These are phyloP conservation scores for Euphorbia pulcherrima DNA, from an alignment of 345 rosid species.

Conservation along the genomic window DNA sequence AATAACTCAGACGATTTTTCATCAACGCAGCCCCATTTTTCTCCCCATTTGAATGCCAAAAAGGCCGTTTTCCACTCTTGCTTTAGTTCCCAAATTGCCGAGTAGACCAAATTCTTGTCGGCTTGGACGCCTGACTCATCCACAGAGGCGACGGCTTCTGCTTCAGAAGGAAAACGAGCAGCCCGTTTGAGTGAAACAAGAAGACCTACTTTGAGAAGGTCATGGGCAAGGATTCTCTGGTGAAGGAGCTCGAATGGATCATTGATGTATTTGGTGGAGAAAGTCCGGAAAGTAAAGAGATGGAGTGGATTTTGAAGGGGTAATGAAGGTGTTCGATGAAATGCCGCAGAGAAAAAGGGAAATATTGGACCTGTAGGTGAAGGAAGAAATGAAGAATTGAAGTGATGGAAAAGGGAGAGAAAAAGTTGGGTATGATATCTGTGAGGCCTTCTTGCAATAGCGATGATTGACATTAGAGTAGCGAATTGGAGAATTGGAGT, in stretches of 20 bases:
- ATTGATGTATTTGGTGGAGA: constrained; percentile 30
- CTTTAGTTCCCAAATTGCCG: constrained; percentile 59
- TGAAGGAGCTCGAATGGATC: constrained; percentile 26
- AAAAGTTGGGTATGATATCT: neutral
- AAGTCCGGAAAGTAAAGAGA: constrained; percentile 27
- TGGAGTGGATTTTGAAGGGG: constrained; percentile 12
- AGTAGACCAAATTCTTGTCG: constrained; percentile 37
- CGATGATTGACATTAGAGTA: constrained; percentile 25
- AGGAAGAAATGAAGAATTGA: neutral
- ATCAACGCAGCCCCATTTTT: constrained; percentile 45
- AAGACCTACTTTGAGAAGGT: constrained; percentile 25
- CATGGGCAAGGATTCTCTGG: constrained; percentile 3
- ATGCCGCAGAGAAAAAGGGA: constrained; percentile 35
- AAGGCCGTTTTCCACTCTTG: constrained; percentile 68
- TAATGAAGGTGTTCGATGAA: constrained; percentile 45
- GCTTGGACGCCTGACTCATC: constrained; percentile 42
- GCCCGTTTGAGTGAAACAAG: constrained; percentile 43
- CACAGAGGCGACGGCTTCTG: constrained; percentile 51
- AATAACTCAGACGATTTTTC: constrained; percentile 50
- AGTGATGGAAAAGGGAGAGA: neutral
- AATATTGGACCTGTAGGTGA: neutral
- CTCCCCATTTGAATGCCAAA: constrained; percentile 77
- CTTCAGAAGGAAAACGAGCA: constrained; percentile 42
- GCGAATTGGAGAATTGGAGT: neutral
- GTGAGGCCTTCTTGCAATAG: constrained; percentile 19